phyloP scores from a whole-genome alignment of 257 asterid genomes.

The Fraxinus anomala region DNA sequence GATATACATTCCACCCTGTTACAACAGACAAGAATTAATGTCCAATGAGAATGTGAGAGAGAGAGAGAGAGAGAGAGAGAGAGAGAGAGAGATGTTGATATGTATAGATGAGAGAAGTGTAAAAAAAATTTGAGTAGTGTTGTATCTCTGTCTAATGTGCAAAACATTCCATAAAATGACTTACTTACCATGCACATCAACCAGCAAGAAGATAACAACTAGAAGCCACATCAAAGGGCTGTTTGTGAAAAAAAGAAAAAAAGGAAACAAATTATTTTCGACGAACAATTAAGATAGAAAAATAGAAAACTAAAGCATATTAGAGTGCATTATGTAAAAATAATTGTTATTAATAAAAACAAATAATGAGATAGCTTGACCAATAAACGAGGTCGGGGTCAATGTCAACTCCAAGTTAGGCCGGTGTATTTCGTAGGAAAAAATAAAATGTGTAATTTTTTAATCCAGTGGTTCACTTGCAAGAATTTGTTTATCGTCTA shows the following conservation, averaged over 20 bases:
- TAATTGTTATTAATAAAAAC: neutral
- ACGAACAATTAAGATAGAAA: neutral
- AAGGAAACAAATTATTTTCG: neutral
- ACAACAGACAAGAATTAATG: neutral
- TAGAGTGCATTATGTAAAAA: neutral
- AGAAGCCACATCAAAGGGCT: constrained; percentile 81
- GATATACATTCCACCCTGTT: constrained; percentile 74
- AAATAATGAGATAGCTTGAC: no score
- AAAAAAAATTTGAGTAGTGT: neutral
- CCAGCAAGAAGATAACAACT: constrained; percentile 69
- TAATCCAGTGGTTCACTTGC: no score
- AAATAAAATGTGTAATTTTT: no score
- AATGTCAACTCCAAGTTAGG: no score
- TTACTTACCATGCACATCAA: constrained; percentile 74
- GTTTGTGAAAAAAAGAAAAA: constrained; percentile 3
- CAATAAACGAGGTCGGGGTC: no score
- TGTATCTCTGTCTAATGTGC: no score
- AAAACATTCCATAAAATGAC: neutral
- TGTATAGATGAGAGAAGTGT: neutral
- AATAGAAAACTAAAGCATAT: neutral
- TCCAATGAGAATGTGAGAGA: neutral
- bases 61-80: no score
- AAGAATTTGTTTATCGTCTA: no score
- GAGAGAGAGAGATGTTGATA: no score
- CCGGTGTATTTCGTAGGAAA: no score